Evolutionary conservation across 2,329 filamentous ascomycete species (phyloP), one percentile per base, ranked within the genome.

Genomic region (Ceratocystis cubensis): DNA sequence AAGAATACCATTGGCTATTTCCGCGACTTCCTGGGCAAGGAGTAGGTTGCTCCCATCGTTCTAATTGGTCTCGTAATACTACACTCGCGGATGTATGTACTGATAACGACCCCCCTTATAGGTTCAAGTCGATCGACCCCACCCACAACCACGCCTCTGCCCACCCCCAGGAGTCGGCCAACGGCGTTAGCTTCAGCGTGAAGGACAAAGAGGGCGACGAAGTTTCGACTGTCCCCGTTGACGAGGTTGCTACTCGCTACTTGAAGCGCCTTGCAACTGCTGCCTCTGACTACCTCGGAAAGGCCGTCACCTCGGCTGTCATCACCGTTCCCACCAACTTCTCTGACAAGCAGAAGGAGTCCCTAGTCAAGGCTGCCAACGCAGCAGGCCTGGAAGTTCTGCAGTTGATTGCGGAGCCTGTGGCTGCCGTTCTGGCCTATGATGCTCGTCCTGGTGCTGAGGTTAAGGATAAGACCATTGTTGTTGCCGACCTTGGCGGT

Each of bases 271-370:
- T 99, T 71, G 85, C 88, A 71, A 81, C 84, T 73, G 91, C 92
- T 67, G 94, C 94, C 66, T 87, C 90, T 41, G 92, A 96, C 75
- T 99, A 90, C 78, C 83, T 96, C 62, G 94, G 94, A 75, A 95
- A 93, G 81, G 84, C 86, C 73, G 91, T 99, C 73, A 96, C 91
- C 70, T 91, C 92, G n/a, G 91, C 92, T 66, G 94, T 97, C 73
- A 85, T 99, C 75, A 90, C 93, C 50, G 86, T 97, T 17, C 94
- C 94, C 63, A 96, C 93, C 73, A 91, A 97, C 82, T 96, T 95
- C 80, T 82, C 81, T 72, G 90, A 96, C 69, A 86, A 86, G 73
- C 93, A 97, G 79, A 90, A 91, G 73, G 84, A 87, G 70, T 90
- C 91, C 53, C 79, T 99, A 69, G 83, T 82, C 71, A 84, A 87